Evolutionary conservation across 164 flowering plant species (phyloP), one percentile per base, ranked within the genome.

Genomic region (Santalum album): DNA sequence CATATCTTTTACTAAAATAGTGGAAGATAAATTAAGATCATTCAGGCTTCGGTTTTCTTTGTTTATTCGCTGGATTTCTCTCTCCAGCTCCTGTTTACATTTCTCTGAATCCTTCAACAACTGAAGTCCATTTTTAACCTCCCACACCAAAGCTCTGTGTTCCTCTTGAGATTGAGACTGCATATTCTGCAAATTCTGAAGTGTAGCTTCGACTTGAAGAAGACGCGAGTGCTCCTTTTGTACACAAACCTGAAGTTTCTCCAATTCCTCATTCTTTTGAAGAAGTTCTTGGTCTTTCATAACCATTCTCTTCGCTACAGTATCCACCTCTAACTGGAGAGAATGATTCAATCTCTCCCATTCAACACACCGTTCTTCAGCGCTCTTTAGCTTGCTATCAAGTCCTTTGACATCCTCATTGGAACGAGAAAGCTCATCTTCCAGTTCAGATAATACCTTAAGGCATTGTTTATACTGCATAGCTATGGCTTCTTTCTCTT

Each of bases 91-190:
- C 29, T 60, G 58, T 35, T 82, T 86, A 70, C 56, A 29, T 20
- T 42, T 50, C 61, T 86, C 94, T 72, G 81, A 52, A 53, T 82
- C 96, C 66, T 76, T 82, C 63, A 91, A 56, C 74, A 69, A 65
- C 47, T 76, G 83, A 51, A 82, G 70, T 47, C 69, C 77, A 54
- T 74, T 72, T 63, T 77, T 72, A 21, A 88, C 84, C 59, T 92
- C 88, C 58, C 60, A 14, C 6, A 79, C 71, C 51, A 92, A 63
- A 53, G 66, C 67, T 65, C 58, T 78, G 65, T 81, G 91, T 50
- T 82, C 80, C 54, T 84, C 91, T 56, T 76, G 91, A 62, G 91
- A 84, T 54, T 81, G 75, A 40, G 76, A 60, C 50, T 82, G 85
- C 69, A 84, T 39, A 57, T 68, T 64, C 60, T 84, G 81, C 61